These are phyloP conservation scores for Fusarium austroafricanum DNA, from an alignment of 2,329 filamentous ascomycete genomes.

Conservation along the genomic window DNA sequence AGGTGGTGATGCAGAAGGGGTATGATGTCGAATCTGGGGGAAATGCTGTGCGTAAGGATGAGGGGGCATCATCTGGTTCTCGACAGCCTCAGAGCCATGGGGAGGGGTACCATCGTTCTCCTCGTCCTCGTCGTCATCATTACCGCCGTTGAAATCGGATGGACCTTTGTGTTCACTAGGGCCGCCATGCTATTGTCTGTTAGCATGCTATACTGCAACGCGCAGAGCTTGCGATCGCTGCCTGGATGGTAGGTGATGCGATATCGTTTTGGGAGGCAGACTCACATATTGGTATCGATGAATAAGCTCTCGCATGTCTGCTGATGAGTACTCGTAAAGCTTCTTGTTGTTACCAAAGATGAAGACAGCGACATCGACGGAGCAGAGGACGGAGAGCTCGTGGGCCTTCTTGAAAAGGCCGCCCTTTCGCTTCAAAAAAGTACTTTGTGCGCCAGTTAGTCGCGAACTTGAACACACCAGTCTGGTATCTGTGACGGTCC, in stretches of 20 bases:
- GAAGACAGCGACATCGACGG: conserved; percentile 97
- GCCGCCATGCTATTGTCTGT: conserved; percentile 77
- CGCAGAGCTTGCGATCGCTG: not conserved
- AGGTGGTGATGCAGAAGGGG: conserved; percentile 88
- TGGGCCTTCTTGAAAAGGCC: conserved; percentile 99
- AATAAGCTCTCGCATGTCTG: conserved; percentile 92
- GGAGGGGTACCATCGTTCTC: conserved; percentile 77
- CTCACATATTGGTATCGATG: conserved; percentile 90
- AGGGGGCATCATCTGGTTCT: conserved; percentile 73
- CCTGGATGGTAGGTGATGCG: conserved; percentile 2
- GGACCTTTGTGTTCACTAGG: conserved; percentile 98
- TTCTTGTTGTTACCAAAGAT: conserved; percentile 99
- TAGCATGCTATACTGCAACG: conserved; percentile 8
- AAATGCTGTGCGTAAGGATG: conserved; percentile 77
- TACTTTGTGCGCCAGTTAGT: conserved; percentile 65
- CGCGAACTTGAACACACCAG: not conserved
- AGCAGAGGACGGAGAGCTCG: conserved; percentile 96
- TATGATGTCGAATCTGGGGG: conserved; percentile 83
- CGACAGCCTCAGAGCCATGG: conserved; percentile 68
- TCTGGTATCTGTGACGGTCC: not conserved
- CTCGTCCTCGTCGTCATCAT: conserved; percentile 87
- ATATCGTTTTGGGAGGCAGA: conserved; percentile 42
- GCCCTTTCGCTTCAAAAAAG: conserved; percentile 98
- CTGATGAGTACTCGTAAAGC: conserved; percentile 96
- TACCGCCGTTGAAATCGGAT: conserved; percentile 87